A percentile compares a stretch with the other conserved stretches of the same genome.
phyloP scores from a whole-genome alignment of 495 filamentous ascomycete species.

The Aspergillus affinis region DNA sequence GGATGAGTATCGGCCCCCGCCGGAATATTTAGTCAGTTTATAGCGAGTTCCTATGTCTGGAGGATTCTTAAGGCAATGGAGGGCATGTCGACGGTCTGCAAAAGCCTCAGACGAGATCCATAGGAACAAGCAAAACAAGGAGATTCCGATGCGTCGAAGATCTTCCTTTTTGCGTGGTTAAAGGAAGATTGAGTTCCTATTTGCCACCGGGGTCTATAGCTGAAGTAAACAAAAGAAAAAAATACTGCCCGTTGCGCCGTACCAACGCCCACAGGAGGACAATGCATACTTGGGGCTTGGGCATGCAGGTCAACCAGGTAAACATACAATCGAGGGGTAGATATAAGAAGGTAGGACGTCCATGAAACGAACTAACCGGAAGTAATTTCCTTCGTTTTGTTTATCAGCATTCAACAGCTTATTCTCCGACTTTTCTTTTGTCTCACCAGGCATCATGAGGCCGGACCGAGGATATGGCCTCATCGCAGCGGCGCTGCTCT shows the following conservation, averaged over 20 bases:
- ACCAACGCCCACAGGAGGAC: too few species aligned
- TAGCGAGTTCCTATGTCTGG: too few species aligned
- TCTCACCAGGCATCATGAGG: background rate
- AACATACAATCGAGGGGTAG: background rate
- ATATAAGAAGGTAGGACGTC: background rate
- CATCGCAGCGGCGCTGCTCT: background rate
- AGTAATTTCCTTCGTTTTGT: background rate
- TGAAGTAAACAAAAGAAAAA: background rate
- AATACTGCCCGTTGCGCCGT: background rate
- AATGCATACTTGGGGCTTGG: background rate
- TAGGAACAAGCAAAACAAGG: too few species aligned
- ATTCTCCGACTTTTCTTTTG: background rate
- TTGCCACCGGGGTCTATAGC: background rate
- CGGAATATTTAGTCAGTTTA: too few species aligned
- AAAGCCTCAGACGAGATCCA: too few species aligned
- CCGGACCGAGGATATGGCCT: background rate
- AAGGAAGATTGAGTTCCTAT: background rate
- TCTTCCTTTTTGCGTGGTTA: background rate
- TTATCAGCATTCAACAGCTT: background rate
- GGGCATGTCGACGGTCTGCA: too few species aligned
- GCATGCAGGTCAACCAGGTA: background rate
- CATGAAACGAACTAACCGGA: background rate
- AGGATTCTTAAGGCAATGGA: too few species aligned
- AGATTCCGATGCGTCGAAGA: background rate
- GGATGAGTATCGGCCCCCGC: too few species aligned